phyloP scores from a whole-genome alignment of 805 yeast species.

The Kluyveromyces lactis region DNA sequence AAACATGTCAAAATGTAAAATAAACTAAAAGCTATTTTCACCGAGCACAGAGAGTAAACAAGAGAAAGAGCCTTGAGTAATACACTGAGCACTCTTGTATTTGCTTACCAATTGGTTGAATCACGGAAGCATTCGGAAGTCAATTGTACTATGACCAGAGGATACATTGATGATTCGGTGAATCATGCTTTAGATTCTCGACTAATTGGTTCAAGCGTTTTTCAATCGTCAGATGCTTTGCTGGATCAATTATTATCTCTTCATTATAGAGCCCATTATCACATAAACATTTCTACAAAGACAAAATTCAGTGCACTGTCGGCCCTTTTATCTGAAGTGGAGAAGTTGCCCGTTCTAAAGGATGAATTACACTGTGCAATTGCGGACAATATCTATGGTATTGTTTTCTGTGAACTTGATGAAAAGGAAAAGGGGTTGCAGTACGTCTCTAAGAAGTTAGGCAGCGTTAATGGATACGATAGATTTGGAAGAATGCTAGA shows the following conservation, averaged over 20 bases:
- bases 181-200: conserved; percentile 17
- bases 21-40: too few species aligned
- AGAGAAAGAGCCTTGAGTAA: too few species aligned
- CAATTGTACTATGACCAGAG: neutral
- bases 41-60: too few species aligned
- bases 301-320: neutral
- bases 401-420: neutral
- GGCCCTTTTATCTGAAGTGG: neutral
- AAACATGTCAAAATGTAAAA: too few species aligned
- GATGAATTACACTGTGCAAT: conserved; percentile 1
- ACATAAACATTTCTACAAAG: conserved; percentile 14
- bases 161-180: conserved; percentile 6
- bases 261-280: conserved; percentile 24
- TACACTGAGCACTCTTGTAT: too few species aligned
- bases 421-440: neutral
- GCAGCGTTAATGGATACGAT: neutral
- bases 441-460: neutral
- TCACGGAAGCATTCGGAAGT: too few species aligned
- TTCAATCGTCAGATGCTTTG: conserved; percentile 13
- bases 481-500: neutral
- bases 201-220: conserved; percentile 20
- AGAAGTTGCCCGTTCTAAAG: neutral
- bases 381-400: neutral
- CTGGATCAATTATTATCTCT: conserved; percentile 20
- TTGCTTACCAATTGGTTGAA: too few species aligned